Evolutionary conservation across 139 green algal genomes (phyloP), one percentile per base, ranked within the genome.

Genomic region (Spirogloea muscicola): DNA sequence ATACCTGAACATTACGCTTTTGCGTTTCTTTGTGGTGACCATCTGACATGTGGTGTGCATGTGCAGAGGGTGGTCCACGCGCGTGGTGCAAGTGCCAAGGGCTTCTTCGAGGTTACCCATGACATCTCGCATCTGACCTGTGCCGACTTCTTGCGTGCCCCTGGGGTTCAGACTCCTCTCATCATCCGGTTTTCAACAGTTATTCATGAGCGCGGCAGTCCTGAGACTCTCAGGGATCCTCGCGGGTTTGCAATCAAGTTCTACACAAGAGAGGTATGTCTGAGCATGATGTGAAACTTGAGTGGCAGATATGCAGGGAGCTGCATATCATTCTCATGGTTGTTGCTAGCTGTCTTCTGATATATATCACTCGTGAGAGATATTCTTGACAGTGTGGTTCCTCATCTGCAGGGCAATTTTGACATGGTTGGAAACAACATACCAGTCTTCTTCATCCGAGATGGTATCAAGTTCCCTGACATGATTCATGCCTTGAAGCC

Each of bases 51-150:
- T n/a, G n/a, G n/a, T n/a, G n/a, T n/a, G n/a, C n/a, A n/a, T n/a
- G n/a, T 68, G 27, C 67, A 76, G 67, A 41, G 70, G 7, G 92
- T 97, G 1, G 93, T 97, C 43, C 93, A 97, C 72, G 93, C 93
- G 0, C 87, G 92, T n/a, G 93, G 93, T 33, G 90, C 93, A 25
- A 82, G 80, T 7, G 93, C 91, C n/a, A 97, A 97, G 82, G 93
- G 93, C 42, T 97, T 97, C 74, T 97, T 97, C 68, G 93, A 97
- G 89, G 92, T 97, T 13, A 97, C 93, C 3, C 92, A 97, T 73
- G 93, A 97, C 76, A 74, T 97, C n/a, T 91, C 87, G 9, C 82
- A 94, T 82, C 85, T 97, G 4, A 95, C 91, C 5, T 95, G 89
- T 58, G 93, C 93, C n/a, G 93, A 97, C 81, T 93, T 97, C 71